Evolutionary conservation across 2,329 filamentous ascomycete species (phyloP), one percentile per base, ranked within the genome.

Genomic region (Fusarium lateritium): DNA sequence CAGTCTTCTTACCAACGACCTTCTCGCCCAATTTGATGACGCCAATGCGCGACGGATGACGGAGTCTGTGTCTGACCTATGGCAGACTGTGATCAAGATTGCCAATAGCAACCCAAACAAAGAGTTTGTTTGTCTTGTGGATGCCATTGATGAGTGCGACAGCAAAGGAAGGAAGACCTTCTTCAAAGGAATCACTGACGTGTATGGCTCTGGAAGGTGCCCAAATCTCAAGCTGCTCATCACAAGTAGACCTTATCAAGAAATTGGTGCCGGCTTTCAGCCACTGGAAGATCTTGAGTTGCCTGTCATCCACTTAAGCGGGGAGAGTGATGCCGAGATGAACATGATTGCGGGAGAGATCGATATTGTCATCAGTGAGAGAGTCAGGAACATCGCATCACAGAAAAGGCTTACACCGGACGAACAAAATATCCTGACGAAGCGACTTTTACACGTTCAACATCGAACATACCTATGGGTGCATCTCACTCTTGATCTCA

Each of bases 61-160:
- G 17, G 31, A 51, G 2, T 76, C 73, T 1, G 77, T 79, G 47
- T 1, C 9, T 9, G 68, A 70, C 4, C 73, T 83, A 2, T 82
- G 79, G 78, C 24, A 71, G 7, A 73, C 76, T 3, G 64, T 81
- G 0, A 17, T 75, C 9, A 46, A 34, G 3, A 62, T 52, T 7
- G 56, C 72, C 4, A 28, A 74, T 26, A 7, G 56, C 0, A 38
- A 65, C 8, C 55, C 53, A 0, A 66, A 68, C 2, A 28, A 9
- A 10, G 69, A 78, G 34, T 67, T 80, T 13, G 51, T 81, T 24
- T 81, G 77, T 53, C 56, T 83, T 26, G 47, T 83, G 2, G 81
- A 84, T 69, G 81, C 79, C 6, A 53, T 83, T 4, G 81, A 83
- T 49, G 81, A 83, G 66, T 83, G 81, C 56, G 47, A 73, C 2